phyloP scores from a whole-genome alignment of 768 basidiomycete species.

The Exidia glandulosa region DNA sequence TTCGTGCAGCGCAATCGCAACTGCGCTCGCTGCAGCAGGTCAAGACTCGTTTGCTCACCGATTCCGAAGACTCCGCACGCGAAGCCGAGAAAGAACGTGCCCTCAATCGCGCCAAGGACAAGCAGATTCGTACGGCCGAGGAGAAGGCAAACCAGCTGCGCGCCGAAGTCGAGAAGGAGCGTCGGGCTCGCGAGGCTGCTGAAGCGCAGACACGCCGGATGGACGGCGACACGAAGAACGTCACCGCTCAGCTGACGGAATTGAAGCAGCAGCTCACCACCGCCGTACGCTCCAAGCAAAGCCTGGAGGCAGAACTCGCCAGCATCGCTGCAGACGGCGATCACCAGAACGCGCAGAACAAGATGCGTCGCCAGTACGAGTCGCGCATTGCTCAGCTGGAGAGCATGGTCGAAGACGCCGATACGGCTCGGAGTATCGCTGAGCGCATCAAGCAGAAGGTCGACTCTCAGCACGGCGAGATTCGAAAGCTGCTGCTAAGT shows the following conservation, averaged over 20 bases:
- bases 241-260: constrained; percentile 46
- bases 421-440: constrained; percentile 36
- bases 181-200: constrained; percentile 50
- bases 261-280: constrained; percentile 39
- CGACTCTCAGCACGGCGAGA: constrained; percentile 59
- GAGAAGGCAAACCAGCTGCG: constrained; percentile 45
- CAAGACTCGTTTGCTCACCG: constrained; percentile 57
- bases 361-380: constrained; percentile 55
- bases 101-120: constrained; percentile 59
- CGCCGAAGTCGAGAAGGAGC: constrained; percentile 55
- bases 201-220: constrained; percentile 51
- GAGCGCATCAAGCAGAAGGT: constrained; percentile 50
- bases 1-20: constrained; percentile 60
- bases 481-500: constrained; percentile 51
- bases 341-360: constrained; percentile 40
- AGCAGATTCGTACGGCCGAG: constrained; percentile 49
- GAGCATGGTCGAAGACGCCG: constrained; percentile 45
- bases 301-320: constrained; percentile 56
- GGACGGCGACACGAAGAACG: constrained; percentile 47
- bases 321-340: constrained; percentile 52
- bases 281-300: constrained; percentile 51
- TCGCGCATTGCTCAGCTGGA: constrained; percentile 51
- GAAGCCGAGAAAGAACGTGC: constrained; percentile 62
- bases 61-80: constrained; percentile 71
- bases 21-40: constrained; percentile 84